Evolutionary conservation across 306 rosid species (phyloP).

Genomic region (Astragalus membranaceus): DNA sequence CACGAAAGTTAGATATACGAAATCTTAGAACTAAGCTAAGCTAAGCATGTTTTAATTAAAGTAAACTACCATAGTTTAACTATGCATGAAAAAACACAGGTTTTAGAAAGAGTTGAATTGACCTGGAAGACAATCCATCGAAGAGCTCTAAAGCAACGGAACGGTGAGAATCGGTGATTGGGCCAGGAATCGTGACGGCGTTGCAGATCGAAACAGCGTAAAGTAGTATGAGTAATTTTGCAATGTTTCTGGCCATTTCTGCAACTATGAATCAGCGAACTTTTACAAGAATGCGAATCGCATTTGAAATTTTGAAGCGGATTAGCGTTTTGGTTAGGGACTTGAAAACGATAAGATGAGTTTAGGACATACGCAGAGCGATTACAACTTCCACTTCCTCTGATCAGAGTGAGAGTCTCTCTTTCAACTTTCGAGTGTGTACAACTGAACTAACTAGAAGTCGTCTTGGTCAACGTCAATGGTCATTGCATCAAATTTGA

Average conservation of each 20-base stretch:
- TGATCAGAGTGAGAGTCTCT: not conserved
- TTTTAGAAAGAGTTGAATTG: not conserved
- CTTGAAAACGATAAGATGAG: not conserved
- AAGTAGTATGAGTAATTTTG: slow-evolving; percentile 40
- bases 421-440: not conserved
- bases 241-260: slow-evolving; percentile 62
- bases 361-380: not conserved
- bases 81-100: not conserved
- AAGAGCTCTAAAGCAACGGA: slow-evolving; percentile 66
- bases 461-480: slow-evolving; percentile 10
- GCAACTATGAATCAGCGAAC: slow-evolving; percentile 25
- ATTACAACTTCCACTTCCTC: not conserved
- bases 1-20: not conserved
- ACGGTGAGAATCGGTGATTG: slow-evolving; percentile 77
- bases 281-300: slow-evolving; percentile 9
- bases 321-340: no score
- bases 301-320: no score
- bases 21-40: not conserved
- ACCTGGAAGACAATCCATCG: slow-evolving; percentile 67
- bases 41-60: not conserved
- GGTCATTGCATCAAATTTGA: not conserved
- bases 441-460: not conserved
- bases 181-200: slow-evolving; percentile 33
- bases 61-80: no score
- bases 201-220: slow-evolving; percentile 42